phyloP scores from a whole-genome alignment of 345 rosid genomes.

The Fremontodendron californicum region DNA sequence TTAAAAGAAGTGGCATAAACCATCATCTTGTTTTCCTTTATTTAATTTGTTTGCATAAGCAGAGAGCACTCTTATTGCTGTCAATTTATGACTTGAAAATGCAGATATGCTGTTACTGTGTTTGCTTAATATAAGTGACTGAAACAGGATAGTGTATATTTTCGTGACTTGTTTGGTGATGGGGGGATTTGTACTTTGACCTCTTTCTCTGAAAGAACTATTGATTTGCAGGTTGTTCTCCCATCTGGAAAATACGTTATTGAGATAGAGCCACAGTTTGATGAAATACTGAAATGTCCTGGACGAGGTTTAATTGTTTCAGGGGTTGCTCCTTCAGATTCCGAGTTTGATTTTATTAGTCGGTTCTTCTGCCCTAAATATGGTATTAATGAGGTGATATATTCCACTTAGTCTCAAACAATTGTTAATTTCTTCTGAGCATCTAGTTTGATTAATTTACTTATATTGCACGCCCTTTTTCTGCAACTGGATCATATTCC shows the following conservation, averaged over 20 bases:
- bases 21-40: too few species aligned
- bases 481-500: background rate
- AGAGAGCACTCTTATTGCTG: background rate
- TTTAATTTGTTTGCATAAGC: background rate
- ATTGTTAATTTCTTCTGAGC: background rate
- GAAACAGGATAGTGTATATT: background rate
- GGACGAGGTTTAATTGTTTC: slow-evolving; percentile 56
- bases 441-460: background rate
- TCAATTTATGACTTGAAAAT: background rate
- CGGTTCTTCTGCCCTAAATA: slow-evolving; percentile 63
- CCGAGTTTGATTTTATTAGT: slow-evolving; percentile 61
- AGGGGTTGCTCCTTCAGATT: slow-evolving; percentile 45
- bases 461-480: background rate
- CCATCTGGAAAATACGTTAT: slow-evolving; percentile 55
- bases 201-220: background rate
- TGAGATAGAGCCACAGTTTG: slow-evolving; percentile 47
- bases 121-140: background rate
- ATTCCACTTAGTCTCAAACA: too few species aligned
- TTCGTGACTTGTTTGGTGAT: too few species aligned
- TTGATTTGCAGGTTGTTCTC: slow-evolving; percentile 48
- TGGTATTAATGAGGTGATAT: slow-evolving; percentile 61
- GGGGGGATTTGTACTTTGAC: background rate
- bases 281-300: slow-evolving; percentile 47
- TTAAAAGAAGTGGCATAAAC: background rate
- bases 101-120: background rate